These are phyloP conservation scores for Cubamyces sp. DNA, from an alignment of 768 basidiomycete genomes.

Conservation along the genomic window DNA sequence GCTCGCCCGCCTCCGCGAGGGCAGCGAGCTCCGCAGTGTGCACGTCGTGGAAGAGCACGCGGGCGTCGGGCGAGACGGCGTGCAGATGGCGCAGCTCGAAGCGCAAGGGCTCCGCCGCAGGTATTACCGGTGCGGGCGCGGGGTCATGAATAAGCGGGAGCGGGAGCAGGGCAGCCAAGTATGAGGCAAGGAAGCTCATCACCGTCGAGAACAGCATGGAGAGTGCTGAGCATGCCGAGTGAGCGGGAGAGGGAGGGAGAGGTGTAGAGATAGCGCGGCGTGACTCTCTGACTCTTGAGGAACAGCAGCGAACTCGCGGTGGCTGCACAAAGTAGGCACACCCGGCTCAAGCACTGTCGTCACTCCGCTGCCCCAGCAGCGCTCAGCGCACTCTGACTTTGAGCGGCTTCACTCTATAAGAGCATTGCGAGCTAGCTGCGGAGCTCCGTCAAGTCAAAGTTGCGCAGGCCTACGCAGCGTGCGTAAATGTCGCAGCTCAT, in stretches of 20 bases:
- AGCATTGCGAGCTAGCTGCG: too few species aligned
- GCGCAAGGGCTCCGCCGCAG: constrained; percentile 37
- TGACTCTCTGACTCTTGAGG: not conserved
- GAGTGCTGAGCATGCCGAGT: constrained; percentile 18
- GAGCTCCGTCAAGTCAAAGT: too few species aligned
- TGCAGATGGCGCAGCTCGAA: constrained; percentile 74
- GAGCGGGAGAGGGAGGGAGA: constrained; percentile 1
- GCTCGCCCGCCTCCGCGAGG: constrained; percentile 15
- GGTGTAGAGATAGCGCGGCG: not conserved
- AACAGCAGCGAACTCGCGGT: constrained; percentile 1
- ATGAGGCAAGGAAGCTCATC: constrained; percentile 21
- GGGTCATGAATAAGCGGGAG: not conserved
- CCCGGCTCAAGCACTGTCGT: too few species aligned
- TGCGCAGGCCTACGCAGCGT: too few species aligned
- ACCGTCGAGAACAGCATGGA: constrained; percentile 29
- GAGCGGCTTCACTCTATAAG: too few species aligned
- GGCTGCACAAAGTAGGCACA: not conserved
- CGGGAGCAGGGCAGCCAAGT: constrained; percentile 6
- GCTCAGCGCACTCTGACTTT: too few species aligned
- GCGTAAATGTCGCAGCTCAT: too few species aligned
- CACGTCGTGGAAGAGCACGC: constrained; percentile 63
- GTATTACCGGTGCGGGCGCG: not conserved
- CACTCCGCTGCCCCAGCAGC: too few species aligned
- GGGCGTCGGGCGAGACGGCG: constrained; percentile 58
- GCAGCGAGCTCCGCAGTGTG: constrained; percentile 21